These are phyloP conservation scores for Vanilla planifolia DNA, from an alignment of 106 monocot genomes.

Conservation along the genomic window DNA sequence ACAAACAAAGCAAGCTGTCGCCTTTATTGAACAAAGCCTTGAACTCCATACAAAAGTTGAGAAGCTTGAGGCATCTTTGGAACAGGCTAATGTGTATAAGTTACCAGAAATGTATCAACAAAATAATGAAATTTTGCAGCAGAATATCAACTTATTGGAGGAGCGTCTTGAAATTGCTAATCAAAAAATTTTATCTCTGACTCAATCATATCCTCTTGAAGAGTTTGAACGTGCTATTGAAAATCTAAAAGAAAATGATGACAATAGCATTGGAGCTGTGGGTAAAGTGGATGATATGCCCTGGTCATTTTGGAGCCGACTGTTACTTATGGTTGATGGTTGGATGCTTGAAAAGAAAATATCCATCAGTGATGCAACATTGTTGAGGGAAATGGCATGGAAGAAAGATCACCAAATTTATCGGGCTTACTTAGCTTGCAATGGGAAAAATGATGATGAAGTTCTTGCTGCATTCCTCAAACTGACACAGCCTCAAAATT, in stretches of 20 bases:
- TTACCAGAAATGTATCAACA: conserved; percentile 27
- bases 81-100: conserved; percentile 38
- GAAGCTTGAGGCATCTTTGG: conserved; percentile 44
- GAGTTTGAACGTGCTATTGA: conserved; percentile 58
- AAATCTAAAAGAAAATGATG: conserved; percentile 52
- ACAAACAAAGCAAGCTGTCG: conserved; percentile 31
- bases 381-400: conserved; percentile 75
- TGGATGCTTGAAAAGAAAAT: conserved; percentile 95
- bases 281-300: conserved; percentile 60
- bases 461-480: conserved; percentile 55
- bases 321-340: conserved; percentile 64
- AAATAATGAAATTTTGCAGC: conserved; percentile 43
- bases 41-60: conserved; percentile 52
- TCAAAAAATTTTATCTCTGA: conserved; percentile 49
- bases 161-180: conserved; percentile 60
- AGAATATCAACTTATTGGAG: conserved; percentile 59
- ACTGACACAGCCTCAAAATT: conserved; percentile 30
- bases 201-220: conserved; percentile 63
- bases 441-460: conserved; percentile 47
- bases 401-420: conserved; percentile 56
- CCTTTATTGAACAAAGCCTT: conserved; percentile 36
- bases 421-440: conserved; percentile 66
- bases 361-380: conserved; percentile 46
- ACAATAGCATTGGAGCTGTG: conserved; percentile 17
- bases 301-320: conserved; percentile 71